phyloP scores from a whole-genome alignment of 1,284 basidiomycete species.

The Schizophyllum commune region DNA sequence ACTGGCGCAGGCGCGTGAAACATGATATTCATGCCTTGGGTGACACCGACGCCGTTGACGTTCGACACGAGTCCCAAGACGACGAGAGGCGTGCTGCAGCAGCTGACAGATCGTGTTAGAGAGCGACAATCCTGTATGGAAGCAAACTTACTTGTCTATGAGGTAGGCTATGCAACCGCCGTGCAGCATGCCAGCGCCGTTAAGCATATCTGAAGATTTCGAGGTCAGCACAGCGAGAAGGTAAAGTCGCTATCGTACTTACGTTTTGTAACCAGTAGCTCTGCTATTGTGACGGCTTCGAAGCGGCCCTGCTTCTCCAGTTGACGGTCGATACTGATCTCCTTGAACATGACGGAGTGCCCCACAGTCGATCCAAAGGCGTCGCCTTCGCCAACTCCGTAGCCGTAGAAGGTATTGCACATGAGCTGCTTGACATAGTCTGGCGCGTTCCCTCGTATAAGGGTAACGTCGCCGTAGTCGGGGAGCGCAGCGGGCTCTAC shows the following conservation, averaged over 20 bases:
- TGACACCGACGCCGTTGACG: conserved; percentile 66
- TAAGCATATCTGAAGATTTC: conserved; percentile 49
- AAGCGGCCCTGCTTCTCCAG: conserved; percentile 37
- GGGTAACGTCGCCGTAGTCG: conserved; percentile 39
- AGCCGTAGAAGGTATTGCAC: conserved; percentile 55
- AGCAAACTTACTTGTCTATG: conserved; percentile 51
- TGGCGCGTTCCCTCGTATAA: conserved; percentile 54
- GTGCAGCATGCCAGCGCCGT: conserved; percentile 65
- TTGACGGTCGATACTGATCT: conserved; percentile 41
- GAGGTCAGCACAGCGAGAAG: neutral
- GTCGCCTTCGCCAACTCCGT: conserved; percentile 54
- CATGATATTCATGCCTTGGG: conserved; percentile 56
- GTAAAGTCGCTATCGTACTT: conserved; percentile 14
- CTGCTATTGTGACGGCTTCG: conserved; percentile 52
- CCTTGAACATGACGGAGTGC: conserved; percentile 48
- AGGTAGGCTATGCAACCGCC: conserved; percentile 65
- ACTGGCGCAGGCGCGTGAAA: conserved; percentile 59
- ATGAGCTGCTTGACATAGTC: conserved; percentile 54
- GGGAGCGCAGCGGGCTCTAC: conserved; percentile 55
- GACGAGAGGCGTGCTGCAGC: conserved; percentile 57
- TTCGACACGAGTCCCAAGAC: conserved; percentile 50
- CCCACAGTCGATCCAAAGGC: conserved; percentile 56
- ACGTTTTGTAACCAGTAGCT: conserved; percentile 54
- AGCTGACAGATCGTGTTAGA: conserved; percentile 28
- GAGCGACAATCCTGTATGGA: neutral